Percentiles rank a stretch among this genome's conserved stretches.
phyloP scores from a whole-genome alignment of 805 yeast species.

The Hanseniaspora mollemarum region DNA sequence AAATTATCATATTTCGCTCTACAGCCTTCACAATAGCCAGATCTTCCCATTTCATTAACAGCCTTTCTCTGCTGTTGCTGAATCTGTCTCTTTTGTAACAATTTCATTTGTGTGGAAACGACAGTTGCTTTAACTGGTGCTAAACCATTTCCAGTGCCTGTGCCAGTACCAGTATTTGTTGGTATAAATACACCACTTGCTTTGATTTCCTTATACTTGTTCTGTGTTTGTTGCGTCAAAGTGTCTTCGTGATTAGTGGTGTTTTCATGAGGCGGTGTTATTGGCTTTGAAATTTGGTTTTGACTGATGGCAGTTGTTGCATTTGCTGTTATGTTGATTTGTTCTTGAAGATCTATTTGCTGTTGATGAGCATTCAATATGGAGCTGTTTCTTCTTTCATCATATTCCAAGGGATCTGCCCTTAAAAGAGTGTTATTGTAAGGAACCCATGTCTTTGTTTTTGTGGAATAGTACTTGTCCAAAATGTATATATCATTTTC shows the following conservation, averaged over 20 bases:
- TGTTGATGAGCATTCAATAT: not conserved
- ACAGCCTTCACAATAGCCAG: slow-evolving; percentile 90
- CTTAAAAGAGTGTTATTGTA: slow-evolving; percentile 3
- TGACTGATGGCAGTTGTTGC: not conserved
- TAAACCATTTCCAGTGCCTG: slow-evolving; percentile 21
- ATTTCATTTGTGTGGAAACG: slow-evolving; percentile 19
- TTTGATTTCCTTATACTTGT: slow-evolving; percentile 23
- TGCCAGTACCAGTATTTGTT: slow-evolving; percentile 26
- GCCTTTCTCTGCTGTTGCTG: slow-evolving; percentile 15
- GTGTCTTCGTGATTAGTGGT: slow-evolving; percentile 9
- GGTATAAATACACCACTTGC: slow-evolving; percentile 28
- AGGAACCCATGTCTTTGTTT: not conserved
- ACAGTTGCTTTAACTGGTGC: slow-evolving; percentile 10
- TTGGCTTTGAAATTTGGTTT: not conserved
- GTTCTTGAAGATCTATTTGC: not conserved
- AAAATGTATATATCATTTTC: slow-evolving; percentile 3
- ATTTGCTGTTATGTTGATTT: not conserved
- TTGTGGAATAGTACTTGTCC: slow-evolving; percentile 1
- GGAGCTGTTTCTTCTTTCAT: not conserved
- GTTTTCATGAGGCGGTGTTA: slow-evolving; percentile 1
- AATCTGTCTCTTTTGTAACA: slow-evolving; percentile 15
- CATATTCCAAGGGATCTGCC: not conserved
- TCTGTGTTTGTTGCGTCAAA: not conserved
- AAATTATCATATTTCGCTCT: slow-evolving; percentile 69
- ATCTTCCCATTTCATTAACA: slow-evolving; percentile 27